Conservation (phyloP, 2,329 filamentous ascomycete genomes). For the Aspergillus pseudoviridinutans region DNA sequence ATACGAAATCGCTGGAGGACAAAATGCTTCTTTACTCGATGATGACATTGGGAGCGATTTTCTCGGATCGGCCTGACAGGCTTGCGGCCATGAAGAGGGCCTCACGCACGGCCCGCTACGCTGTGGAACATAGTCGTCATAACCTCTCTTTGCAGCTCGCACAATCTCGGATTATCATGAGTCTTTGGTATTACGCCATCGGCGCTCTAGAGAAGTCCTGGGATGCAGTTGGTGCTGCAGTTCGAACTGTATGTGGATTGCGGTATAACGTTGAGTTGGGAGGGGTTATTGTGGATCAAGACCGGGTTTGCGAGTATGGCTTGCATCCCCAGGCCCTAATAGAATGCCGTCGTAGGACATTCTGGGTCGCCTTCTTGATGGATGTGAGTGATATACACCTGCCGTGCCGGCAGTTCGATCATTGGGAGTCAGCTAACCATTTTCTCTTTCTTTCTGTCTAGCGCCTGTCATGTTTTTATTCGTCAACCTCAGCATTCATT, state of each 20-base stretch:
- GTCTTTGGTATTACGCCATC: constrained; percentile 61
- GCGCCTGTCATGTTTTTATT: constrained; percentile 59
- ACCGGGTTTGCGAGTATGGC: constrained; percentile 51
- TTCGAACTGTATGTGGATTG: constrained; percentile 57
- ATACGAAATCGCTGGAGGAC: constrained; percentile 51
- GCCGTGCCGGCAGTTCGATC: not conserved
- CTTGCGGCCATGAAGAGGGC: constrained; percentile 46
- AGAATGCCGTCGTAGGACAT: constrained; percentile 66
- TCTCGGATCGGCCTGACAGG: constrained; percentile 47
- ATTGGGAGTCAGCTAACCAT: not conserved
- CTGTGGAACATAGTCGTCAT: constrained; percentile 49
- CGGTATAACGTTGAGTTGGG: constrained; percentile 62
- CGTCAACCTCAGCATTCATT: constrained; percentile 53
- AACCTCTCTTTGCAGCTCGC: constrained; percentile 60
- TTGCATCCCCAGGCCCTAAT: constrained; percentile 56
- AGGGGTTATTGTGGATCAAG: constrained; percentile 45
- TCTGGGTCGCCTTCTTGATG: constrained; percentile 68
- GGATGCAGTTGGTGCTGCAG: constrained; percentile 61
- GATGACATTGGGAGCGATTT: constrained; percentile 55
- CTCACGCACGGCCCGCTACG: constrained; percentile 55
- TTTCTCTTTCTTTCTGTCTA: constrained; percentile 22
- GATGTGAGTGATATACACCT: constrained; percentile 50
- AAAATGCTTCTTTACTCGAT: constrained; percentile 59
- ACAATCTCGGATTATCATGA: constrained; percentile 63
- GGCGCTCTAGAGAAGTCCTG: constrained; percentile 58